Conservation (phyloP, 2,329 filamentous ascomycete species). For the Colletotrichum higginsianum region DNA sequence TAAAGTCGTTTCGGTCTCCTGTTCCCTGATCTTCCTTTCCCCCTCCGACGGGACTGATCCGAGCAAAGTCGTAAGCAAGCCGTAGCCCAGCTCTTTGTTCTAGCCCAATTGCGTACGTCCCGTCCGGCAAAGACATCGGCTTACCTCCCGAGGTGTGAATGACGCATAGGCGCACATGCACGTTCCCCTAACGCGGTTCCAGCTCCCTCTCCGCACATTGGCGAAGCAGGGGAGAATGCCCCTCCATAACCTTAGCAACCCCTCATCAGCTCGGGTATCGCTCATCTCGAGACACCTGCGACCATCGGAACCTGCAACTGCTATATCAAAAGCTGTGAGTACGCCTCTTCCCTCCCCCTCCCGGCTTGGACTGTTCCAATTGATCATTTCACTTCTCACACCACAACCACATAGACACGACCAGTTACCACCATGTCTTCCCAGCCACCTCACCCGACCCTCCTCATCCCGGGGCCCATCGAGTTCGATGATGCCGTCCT, state of each 20-base stretch:
- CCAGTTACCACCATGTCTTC: slow-evolving; percentile 67
- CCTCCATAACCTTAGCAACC: slow-evolving; percentile 44
- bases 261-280: slow-evolving; percentile 45
- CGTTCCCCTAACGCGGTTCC: slow-evolving; percentile 40
- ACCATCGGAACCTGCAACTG: slow-evolving; percentile 31
- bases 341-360: neutral
- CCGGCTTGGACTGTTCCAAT: neutral
- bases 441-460: slow-evolving; percentile 75
- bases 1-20: slow-evolving; percentile 21
- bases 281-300: slow-evolving; percentile 43
- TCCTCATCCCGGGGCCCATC: slow-evolving; percentile 97
- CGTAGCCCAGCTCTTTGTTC: slow-evolving; percentile 30
- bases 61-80: slow-evolving; percentile 40
- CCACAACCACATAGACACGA: slow-evolving; percentile 19
- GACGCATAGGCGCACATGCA: slow-evolving; percentile 43
- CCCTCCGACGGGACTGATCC: slow-evolving; percentile 26
- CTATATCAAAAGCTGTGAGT: slow-evolving; percentile 35
- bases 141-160: slow-evolving; percentile 40
- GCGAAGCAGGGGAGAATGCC: slow-evolving; percentile 43
- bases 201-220: slow-evolving; percentile 44
- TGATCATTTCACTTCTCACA: slow-evolving; percentile 25
- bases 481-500: slow-evolving; percentile 98
- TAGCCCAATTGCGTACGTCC: slow-evolving; percentile 18
- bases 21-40: neutral
- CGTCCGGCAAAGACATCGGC: slow-evolving; percentile 38